A percentile compares a stretch with the other conserved stretches of the same genome.
These are phyloP conservation scores for Pichia sp. DNA, from an alignment of 1,139 yeast species.

Conservation along the genomic window DNA sequence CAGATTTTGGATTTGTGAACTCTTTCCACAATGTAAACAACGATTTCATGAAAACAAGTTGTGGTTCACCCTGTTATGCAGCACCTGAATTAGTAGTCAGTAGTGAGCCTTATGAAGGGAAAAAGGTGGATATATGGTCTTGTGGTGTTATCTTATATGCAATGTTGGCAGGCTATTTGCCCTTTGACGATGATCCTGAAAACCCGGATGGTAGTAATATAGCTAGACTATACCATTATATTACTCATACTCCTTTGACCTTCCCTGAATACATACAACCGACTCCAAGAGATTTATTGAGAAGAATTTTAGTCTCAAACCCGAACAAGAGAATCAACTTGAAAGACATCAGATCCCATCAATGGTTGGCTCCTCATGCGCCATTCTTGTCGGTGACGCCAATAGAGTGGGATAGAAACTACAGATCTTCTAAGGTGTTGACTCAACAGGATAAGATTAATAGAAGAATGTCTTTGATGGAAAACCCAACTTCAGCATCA, in stretches of 20 bases:
- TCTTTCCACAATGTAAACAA: conserved; percentile 49
- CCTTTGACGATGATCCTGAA: conserved; percentile 95
- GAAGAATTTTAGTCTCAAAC: conserved; percentile 80
- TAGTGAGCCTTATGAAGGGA: conserved; percentile 84
- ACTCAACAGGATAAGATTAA: conserved; percentile 31
- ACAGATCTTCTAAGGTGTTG: conserved; percentile 31
- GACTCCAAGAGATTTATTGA: conserved; percentile 81
- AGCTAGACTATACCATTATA: conserved; percentile 84
- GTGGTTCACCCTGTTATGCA: conserved; percentile 98
- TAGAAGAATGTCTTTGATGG: conserved; percentile 40
- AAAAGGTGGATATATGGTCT: conserved; percentile 95
- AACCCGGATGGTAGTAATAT: conserved; percentile 97
- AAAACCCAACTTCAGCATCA: conserved; percentile 37
- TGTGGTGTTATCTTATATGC: conserved; percentile 94
- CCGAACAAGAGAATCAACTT: conserved; percentile 76
- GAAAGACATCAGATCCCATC: conserved; percentile 69
- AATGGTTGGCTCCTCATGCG: conserved; percentile 82
- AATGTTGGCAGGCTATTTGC: conserved; percentile 94
- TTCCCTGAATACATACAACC: conserved; percentile 94
- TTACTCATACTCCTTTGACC: conserved; percentile 84
- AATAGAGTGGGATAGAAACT: conserved; percentile 78
- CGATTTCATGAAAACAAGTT: conserved; percentile 89
- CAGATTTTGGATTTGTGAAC: conserved; percentile 91
- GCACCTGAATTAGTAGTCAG: conserved; percentile 95
- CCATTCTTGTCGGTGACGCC: conserved; percentile 81